Evolutionary conservation across 345 rosid genomes (phyloP).

Genomic region (Populus pruinosa): DNA sequence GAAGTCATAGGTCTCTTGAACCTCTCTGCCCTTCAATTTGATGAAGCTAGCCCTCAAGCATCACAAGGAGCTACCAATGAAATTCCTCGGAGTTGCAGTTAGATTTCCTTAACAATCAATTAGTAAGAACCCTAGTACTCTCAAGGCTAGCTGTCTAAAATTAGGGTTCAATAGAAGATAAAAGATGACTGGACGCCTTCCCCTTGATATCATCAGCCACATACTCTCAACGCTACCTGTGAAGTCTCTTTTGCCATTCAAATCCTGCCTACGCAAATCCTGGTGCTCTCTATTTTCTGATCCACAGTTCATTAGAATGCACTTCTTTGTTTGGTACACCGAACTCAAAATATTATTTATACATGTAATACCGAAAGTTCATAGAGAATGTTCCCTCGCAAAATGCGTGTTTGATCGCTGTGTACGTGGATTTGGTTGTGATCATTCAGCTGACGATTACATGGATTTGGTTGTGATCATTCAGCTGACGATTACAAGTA

Average conservation of each 20-base stretch:
- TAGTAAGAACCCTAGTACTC: no score
- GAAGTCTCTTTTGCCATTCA: slow-evolving; percentile 6
- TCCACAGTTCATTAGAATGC: neutral
- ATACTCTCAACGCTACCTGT: slow-evolving; percentile 1
- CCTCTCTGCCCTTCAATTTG: no score
- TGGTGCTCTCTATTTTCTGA: neutral
- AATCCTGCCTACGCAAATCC: neutral
- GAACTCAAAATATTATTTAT: no score
- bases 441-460: slow-evolving; percentile 31
- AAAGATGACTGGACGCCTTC: neutral
- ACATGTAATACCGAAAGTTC: slow-evolving; percentile 14
- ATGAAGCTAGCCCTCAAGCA: no score
- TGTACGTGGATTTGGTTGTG: slow-evolving; percentile 38
- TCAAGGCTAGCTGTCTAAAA: no score
- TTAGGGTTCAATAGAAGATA: no score
- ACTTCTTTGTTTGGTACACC: no score
- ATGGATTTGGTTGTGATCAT: slow-evolving; percentile 40
- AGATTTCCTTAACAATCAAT: no score
- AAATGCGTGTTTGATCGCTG: slow-evolving; percentile 7
- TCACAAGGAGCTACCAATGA: no score
- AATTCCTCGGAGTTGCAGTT: no score
- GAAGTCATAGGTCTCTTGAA: no score
- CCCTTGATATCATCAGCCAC: neutral
- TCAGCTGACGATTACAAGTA: slow-evolving; percentile 33
- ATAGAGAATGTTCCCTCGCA: slow-evolving; percentile 13